Conservation (phyloP, 139 green algal genomes). For the Chlorella sp. region DNA sequence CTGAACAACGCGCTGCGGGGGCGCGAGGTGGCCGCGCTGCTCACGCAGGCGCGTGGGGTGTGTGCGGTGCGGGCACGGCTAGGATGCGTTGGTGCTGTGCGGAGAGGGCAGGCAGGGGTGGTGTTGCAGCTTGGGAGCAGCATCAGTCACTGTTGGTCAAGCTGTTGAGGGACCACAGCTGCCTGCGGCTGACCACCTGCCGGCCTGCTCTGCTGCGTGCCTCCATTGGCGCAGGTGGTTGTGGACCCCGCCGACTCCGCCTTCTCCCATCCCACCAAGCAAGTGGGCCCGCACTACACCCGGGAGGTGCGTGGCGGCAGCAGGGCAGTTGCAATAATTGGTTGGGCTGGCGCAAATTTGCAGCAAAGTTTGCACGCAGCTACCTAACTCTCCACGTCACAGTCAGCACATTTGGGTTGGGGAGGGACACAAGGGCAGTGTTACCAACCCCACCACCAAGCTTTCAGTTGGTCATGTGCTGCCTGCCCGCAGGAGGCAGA, state of each 20-base stretch:
- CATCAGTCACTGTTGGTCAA: too few relatives aligned
- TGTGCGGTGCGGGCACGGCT: too few relatives aligned
- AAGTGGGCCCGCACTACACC: slow-evolving; percentile 38
- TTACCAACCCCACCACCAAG: too few relatives aligned
- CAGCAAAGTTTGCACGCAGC: too few relatives aligned
- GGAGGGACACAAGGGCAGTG: too few relatives aligned
- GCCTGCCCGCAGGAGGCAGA: slow-evolving; percentile 11
- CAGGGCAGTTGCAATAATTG: neutral
- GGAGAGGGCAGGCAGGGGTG: too few relatives aligned
- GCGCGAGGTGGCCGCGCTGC: slow-evolving; percentile 38
- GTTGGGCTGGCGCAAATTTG: too few relatives aligned
- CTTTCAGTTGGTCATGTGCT: too few relatives aligned
- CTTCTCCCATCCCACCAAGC: slow-evolving; percentile 45
- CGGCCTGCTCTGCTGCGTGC: neutral
- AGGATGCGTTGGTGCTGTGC: neutral
- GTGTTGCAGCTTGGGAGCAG: too few relatives aligned
- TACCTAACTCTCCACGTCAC: too few relatives aligned
- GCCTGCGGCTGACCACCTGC: neutral
- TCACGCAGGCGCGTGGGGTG: slow-evolving; percentile 20
- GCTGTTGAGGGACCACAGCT: too few relatives aligned
- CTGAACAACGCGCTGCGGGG: slow-evolving; percentile 32
- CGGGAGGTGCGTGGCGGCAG: neutral
- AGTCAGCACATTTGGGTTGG: too few relatives aligned
- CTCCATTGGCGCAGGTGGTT: slow-evolving; percentile 1
- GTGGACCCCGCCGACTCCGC: slow-evolving; percentile 44